A percentile compares a stretch with the other conserved stretches of the same genome.
Evolutionary conservation across 2,329 filamentous ascomycete genomes (phyloP).

Genomic region (Paecilomyces formosus): DNA sequence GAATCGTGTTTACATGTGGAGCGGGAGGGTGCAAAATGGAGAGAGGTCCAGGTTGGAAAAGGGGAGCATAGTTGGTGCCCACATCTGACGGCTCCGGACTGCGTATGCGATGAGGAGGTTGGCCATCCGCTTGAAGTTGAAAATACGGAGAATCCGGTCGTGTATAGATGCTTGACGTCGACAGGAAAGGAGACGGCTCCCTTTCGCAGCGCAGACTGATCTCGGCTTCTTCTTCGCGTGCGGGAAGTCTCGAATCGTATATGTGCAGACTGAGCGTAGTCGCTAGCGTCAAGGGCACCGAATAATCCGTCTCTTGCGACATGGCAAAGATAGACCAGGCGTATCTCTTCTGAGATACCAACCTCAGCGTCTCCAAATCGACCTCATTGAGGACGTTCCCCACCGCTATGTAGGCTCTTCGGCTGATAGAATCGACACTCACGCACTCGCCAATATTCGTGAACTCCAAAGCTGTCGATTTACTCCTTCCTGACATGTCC

Average conservation of each 20-base stretch:
- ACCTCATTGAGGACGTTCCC: constrained; percentile 72
- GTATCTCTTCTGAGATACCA: constrained; percentile 63
- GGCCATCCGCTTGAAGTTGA: constrained; percentile 24
- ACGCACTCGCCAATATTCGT: constrained; percentile 68
- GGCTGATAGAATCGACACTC: constrained; percentile 61
- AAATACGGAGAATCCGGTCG: constrained; percentile 24
- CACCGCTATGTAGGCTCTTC: constrained; percentile 72
- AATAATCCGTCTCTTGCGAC: constrained; percentile 57
- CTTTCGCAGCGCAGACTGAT: constrained; percentile 28
- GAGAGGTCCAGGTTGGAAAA: constrained; percentile 73
- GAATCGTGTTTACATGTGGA: constrained; percentile 66
- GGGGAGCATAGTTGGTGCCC: constrained; percentile 53
- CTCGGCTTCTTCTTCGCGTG: constrained; percentile 25
- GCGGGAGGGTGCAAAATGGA: constrained; percentile 71
- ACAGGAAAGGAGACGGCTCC: constrained; percentile 14
- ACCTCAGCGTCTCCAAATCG: constrained; percentile 64
- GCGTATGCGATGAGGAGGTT: constrained; percentile 29
- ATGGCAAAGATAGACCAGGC: constrained; percentile 78
- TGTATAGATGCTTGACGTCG: constrained; percentile 22
- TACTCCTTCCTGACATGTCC: constrained; percentile 58
- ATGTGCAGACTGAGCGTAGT: constrained; percentile 76
- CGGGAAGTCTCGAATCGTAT: constrained; percentile 59
- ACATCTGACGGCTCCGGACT: constrained; percentile 26
- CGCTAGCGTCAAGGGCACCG: constrained; percentile 71
- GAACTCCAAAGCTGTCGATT: constrained; percentile 22